phyloP scores from a whole-genome alignment of 768 basidiomycete genomes.

The Suillus placidus region DNA sequence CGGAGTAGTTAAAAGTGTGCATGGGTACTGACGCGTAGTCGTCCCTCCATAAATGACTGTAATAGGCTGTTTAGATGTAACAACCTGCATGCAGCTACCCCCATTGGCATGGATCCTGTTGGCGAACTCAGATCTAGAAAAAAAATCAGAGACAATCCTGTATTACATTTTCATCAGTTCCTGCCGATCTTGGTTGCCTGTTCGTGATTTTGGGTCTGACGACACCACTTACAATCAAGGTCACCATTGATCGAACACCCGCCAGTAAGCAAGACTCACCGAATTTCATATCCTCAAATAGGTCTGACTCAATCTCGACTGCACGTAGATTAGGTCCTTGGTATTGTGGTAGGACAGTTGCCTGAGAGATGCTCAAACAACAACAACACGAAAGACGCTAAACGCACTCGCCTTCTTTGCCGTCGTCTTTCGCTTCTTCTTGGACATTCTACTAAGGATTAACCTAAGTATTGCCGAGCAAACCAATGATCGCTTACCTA shows the following conservation, averaged over 20 bases:
- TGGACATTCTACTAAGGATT: constrained; percentile 33
- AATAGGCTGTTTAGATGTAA: constrained; percentile 52
- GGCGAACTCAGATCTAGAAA: constrained; percentile 6
- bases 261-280: constrained; percentile 49
- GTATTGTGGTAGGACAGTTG: constrained; percentile 64
- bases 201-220: constrained; percentile 72
- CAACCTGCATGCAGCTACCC: constrained; percentile 64
- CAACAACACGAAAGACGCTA: neutral
- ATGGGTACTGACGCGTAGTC: constrained; percentile 57
- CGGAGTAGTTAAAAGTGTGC: neutral
- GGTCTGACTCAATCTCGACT: constrained; percentile 57
- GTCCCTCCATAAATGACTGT: constrained; percentile 72
- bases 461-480: neutral
- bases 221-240: constrained; percentile 59
- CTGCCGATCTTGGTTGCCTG: constrained; percentile 67
- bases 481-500: constrained; percentile 39
- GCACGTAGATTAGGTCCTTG: constrained; percentile 64
- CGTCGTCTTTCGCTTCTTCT: constrained; percentile 31
- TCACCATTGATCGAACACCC: neutral
- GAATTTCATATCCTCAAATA: constrained; percentile 80
- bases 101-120: constrained; percentile 72
- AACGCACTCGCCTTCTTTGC: constrained; percentile 28
- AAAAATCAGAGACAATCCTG: neutral
- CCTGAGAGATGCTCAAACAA: constrained; percentile 36
- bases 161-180: constrained; percentile 68